Percentiles rank a stretch among this genome's conserved stretches.
These are phyloP conservation scores for Colletotrichum acutatum DNA, from an alignment of 2,329 filamentous ascomycete species.

Conservation along the genomic window DNA sequence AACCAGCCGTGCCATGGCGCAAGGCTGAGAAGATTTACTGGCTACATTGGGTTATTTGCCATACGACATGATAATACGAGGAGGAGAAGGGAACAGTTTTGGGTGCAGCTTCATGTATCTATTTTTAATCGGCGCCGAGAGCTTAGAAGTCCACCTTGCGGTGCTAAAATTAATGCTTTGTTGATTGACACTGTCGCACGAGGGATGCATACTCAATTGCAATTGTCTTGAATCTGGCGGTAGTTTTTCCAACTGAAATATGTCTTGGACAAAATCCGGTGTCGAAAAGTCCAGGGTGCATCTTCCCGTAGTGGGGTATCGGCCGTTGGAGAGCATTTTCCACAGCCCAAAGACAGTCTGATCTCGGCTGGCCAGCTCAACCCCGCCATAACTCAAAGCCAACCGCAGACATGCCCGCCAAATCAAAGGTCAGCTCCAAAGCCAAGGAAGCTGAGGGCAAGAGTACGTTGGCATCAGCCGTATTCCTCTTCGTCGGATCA, in stretches of 20 bases:
- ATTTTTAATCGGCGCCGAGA: constrained; percentile 16
- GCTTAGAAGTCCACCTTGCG: constrained; percentile 19
- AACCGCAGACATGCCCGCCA: constrained; percentile 48
- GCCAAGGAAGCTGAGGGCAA: constrained; percentile 39
- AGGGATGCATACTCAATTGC: neutral
- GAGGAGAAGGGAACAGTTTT: constrained; percentile 9
- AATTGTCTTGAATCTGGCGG: neutral
- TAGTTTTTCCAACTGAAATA: neutral
- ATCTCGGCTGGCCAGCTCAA: constrained; percentile 22
- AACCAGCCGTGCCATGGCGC: constrained; percentile 4
- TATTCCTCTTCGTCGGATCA: constrained; percentile 28
- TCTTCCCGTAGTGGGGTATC: constrained; percentile 29
- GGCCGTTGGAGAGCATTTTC: constrained; percentile 24
- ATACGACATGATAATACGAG: constrained; percentile 27
- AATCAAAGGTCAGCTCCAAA: constrained; percentile 50
- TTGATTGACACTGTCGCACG: neutral
- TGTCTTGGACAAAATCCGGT: neutral
- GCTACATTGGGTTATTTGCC: constrained; percentile 5
- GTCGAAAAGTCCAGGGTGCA: neutral
- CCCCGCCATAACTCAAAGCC: constrained; percentile 35
- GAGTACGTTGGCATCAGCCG: constrained; percentile 31
- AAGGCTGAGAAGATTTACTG: constrained; percentile 3
- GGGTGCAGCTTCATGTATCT: constrained; percentile 8
- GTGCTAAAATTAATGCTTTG: constrained; percentile 19
- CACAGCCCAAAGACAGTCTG: constrained; percentile 10